Evolutionary conservation across 306 rosid genomes (phyloP).

Genomic region (Trifolium subterraneum): DNA sequence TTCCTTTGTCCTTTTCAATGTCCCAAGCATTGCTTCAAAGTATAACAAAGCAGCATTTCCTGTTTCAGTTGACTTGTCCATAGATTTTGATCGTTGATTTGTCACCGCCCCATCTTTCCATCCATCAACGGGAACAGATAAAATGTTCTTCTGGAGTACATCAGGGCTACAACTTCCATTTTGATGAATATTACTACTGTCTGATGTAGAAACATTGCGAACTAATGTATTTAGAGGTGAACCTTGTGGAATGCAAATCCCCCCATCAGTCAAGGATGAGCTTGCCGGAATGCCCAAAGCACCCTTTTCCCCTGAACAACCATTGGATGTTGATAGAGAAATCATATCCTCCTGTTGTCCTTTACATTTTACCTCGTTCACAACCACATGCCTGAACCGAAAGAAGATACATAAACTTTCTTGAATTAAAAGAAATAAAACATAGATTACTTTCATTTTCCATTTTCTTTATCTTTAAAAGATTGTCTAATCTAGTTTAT

Average conservation of each 20-base stretch:
- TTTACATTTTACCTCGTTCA: slow-evolving; percentile 50
- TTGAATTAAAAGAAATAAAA: slow-evolving; percentile 32
- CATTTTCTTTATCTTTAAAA: slow-evolving; percentile 20
- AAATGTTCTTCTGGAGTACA: slow-evolving; percentile 63
- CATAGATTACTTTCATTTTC: slow-evolving; percentile 15
- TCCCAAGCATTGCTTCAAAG: slow-evolving; percentile 85
- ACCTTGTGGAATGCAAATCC: slow-evolving; percentile 59
- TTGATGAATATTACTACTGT: slow-evolving; percentile 72
- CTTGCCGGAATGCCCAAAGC: slow-evolving; percentile 59
- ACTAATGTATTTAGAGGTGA: slow-evolving; percentile 69
- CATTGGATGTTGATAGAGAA: slow-evolving; percentile 61
- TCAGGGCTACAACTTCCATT: slow-evolving; percentile 90
- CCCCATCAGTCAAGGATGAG: slow-evolving; percentile 66
- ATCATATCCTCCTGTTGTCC: slow-evolving; percentile 49
- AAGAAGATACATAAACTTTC: slow-evolving; percentile 32
- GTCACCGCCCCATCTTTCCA: slow-evolving; percentile 57
- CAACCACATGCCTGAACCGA: slow-evolving; percentile 58
- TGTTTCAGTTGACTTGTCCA: slow-evolving; percentile 68
- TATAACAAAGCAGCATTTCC: slow-evolving; percentile 72
- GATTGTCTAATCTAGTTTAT: slow-evolving; percentile 20
- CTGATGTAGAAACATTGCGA: slow-evolving; percentile 70
- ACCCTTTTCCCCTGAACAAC: slow-evolving; percentile 56
- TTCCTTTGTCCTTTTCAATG: slow-evolving; percentile 93
- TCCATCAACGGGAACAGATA: slow-evolving; percentile 53
- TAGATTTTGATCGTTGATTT: slow-evolving; percentile 56